Conservation (phyloP, 495 filamentous ascomycete species). For the Xylaria scruposa region DNA sequence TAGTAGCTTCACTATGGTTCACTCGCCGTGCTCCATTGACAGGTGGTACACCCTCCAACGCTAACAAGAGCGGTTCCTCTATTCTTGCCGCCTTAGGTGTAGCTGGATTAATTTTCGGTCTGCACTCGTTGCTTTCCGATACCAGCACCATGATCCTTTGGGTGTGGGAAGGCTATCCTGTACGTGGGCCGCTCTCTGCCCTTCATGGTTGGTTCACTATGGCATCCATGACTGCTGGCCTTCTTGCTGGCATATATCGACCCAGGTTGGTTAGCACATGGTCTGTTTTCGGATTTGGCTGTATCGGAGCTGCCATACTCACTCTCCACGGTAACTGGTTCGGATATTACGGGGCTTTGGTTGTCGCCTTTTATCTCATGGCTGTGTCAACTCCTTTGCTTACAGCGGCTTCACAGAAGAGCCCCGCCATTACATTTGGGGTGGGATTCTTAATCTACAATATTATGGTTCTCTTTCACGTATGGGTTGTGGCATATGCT, state of each 20-base stretch:
- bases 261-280: constrained; percentile 75
- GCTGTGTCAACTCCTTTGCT: constrained; percentile 82
- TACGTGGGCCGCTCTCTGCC: constrained; percentile 85
- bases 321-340: constrained; percentile 83
- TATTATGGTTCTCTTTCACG: constrained; percentile 88
- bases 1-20: constrained; percentile 75
- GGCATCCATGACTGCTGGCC: constrained; percentile 81
- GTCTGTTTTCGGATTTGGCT: constrained; percentile 80
- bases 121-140: constrained; percentile 93
- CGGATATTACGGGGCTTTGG: constrained; percentile 86
- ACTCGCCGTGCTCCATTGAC: constrained; percentile 64
- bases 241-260: constrained; percentile 77
- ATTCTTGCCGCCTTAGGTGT: constrained; percentile 77
- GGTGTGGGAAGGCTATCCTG: constrained; percentile 98
- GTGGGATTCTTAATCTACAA: constrained; percentile 90
- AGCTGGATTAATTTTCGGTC: constrained; percentile 84
- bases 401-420: constrained; percentile 73
- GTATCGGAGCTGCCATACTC: constrained; percentile 78
- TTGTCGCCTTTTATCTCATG: constrained; percentile 79
- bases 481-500: constrained; percentile 98
- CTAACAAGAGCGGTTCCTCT: constrained; percentile 66
- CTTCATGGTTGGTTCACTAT: constrained; percentile 88
- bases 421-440: constrained; percentile 80
- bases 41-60: constrained; percentile 50
- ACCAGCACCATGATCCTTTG: constrained; percentile 99